phyloP scores from a whole-genome alignment of 345 rosid species.

The Rhodomyrtus tomentosa region DNA sequence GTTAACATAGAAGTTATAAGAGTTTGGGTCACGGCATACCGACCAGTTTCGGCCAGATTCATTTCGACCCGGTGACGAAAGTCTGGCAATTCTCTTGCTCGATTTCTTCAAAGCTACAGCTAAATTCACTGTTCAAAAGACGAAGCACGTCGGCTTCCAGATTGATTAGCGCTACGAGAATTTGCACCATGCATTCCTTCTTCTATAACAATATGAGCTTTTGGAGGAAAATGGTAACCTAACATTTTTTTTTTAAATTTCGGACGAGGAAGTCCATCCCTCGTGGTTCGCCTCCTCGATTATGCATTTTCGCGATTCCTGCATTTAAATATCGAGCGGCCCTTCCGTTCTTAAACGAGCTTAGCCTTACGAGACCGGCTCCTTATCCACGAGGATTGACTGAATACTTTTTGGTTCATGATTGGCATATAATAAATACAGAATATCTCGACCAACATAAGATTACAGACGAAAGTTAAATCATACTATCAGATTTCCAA shows the following conservation, averaged over 20 bases:
- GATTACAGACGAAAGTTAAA: not conserved
- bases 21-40: not conserved
- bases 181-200: not conserved
- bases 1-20: not conserved
- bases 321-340: not conserved
- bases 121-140: not conserved
- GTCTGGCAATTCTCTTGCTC: not conserved
- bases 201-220: not conserved
- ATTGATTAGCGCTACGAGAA: not conserved
- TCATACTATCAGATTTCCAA: not conserved
- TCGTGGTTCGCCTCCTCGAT: not conserved
- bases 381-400: not conserved
- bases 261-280: not conserved
- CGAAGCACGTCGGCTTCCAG: not conserved
- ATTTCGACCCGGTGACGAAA: not conserved
- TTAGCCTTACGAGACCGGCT: no score
- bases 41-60: not conserved
- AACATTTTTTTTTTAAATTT: not conserved
- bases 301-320: no score
- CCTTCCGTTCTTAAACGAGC: not conserved
- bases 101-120: not conserved
- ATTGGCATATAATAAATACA: not conserved
- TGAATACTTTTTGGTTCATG: not conserved
- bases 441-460: not conserved
- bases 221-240: not conserved